Conservation (phyloP, 228 moss, liverwort and hornwort genomes). For the Sphagnum fallax region DNA sequence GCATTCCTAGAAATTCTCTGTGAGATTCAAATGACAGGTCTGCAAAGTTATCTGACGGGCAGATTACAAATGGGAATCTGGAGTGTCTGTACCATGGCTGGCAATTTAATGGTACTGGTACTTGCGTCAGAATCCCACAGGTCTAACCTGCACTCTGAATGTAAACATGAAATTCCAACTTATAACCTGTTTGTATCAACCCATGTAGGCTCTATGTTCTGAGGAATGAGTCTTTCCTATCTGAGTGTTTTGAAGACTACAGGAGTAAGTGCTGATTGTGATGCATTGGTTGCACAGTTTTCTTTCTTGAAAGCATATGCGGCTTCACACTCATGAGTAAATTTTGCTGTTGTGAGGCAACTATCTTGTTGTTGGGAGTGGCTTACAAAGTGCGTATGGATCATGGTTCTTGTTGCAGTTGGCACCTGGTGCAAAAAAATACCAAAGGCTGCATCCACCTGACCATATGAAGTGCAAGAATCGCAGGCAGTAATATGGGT, state of each 20-base stretch:
- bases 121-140: slow-evolving; percentile 86
- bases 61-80: slow-evolving; percentile 75
- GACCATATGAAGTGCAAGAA: slow-evolving; percentile 58
- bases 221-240: no score
- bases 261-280: no score
- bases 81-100: slow-evolving; percentile 97
- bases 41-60: slow-evolving; percentile 92
- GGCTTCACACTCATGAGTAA: no score
- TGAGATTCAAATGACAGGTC: slow-evolving; percentile 16
- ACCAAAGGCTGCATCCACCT: slow-evolving; percentile 70
- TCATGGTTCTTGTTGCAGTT: slow-evolving; percentile 33
- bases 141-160: slow-evolving; percentile 16
- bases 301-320: no score
- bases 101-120: slow-evolving; percentile 77
- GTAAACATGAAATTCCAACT: background rate
- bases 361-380: no score
- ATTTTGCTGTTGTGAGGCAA: no score
- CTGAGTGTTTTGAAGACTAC: no score
- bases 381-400: no score
- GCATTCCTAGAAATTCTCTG: no score
- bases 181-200: no score
- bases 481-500: slow-evolving; percentile 91
- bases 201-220: no score
- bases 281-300: no score
- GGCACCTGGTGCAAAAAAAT: slow-evolving; percentile 70